Evolutionary conservation across 129 eudicot genomes (phyloP).

Genomic region (Lactuca saligna): DNA sequence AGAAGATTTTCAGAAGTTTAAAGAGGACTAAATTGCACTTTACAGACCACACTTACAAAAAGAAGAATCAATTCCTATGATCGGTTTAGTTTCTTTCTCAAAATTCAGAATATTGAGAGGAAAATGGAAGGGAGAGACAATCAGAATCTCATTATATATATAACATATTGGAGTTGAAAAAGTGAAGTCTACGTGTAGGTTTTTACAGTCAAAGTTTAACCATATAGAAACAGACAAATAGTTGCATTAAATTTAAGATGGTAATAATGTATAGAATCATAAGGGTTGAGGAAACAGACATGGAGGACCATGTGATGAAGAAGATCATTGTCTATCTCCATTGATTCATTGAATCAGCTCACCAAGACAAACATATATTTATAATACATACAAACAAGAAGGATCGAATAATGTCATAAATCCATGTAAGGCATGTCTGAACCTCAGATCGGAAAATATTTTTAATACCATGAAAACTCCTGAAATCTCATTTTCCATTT

Average conservation of each 20-base stretch:
- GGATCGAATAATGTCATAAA: conserved; percentile 27
- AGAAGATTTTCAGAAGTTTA: conserved; percentile 12
- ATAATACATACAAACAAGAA: conserved; percentile 8
- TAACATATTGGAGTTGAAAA: conserved; percentile 25
- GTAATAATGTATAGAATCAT: conserved; percentile 30
- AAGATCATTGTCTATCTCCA: conserved; percentile 59
- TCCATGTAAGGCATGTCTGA: conserved; percentile 19
- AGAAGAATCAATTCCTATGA: conserved; percentile 9
- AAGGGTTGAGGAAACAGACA: conserved; percentile 45
- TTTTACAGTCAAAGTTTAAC: conserved; percentile 23
- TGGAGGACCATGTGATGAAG: conserved; percentile 70
- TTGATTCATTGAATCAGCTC: conserved; percentile 38
- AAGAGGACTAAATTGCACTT: conserved; percentile 31
- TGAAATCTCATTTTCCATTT: neutral
- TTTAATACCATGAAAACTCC: neutral
- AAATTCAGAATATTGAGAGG: conserved; percentile 1
- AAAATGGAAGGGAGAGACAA: conserved; percentile 19
- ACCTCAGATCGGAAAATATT: conserved; percentile 8
- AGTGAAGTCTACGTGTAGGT: conserved; percentile 6
- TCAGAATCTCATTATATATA: conserved; percentile 12
- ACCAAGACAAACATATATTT: conserved; percentile 26
- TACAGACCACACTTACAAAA: conserved; percentile 23
- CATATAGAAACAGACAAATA: conserved; percentile 29
- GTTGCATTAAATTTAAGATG: conserved; percentile 14
- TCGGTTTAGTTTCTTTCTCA: conserved; percentile 15